Evolutionary conservation across 73 alveolate genomes (phyloP).

Genomic region (Urostyla sp.): DNA sequence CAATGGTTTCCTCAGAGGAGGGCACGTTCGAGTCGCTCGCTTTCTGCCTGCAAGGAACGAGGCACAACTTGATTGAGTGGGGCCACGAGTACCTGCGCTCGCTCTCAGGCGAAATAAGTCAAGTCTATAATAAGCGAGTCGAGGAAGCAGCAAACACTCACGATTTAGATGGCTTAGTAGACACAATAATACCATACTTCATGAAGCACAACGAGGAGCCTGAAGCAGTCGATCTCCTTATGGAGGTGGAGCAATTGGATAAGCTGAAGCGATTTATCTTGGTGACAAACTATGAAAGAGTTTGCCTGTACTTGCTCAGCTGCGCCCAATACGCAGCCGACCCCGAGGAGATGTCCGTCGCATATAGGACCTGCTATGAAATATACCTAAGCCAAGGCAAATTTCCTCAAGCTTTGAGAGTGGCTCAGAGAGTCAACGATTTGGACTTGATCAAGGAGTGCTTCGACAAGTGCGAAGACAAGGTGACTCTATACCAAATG

Average conservation of each 20-base stretch:
- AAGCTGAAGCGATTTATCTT: conserved; percentile 77
- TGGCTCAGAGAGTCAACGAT: conserved; percentile 96
- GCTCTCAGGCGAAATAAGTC: conserved; percentile 90
- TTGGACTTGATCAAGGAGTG: conserved; percentile 82
- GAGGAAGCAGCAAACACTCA: conserved; percentile 73
- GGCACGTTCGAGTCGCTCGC: conserved; percentile 84
- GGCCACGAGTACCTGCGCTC: conserved; percentile 95
- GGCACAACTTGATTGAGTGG: conserved; percentile 88
- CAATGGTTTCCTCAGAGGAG: conserved; percentile 88
- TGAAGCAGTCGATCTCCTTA: conserved; percentile 94
- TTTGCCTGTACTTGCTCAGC: conserved; percentile 83
- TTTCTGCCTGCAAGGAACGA: conserved; percentile 88
- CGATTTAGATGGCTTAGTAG: conserved; percentile 85
- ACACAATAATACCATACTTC: conserved; percentile 87
- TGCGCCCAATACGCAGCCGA: conserved; percentile 93
- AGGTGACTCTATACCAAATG: conserved; percentile 77
- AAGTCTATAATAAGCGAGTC: conserved; percentile 81
- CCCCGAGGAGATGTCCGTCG: conserved; percentile 88
- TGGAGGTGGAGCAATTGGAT: conserved; percentile 91
- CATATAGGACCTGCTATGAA: conserved; percentile 79
- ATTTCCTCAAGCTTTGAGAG: conserved; percentile 96
- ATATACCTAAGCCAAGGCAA: conserved; percentile 82
- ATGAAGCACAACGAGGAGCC: conserved; percentile 94
- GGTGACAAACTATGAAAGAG: conserved; percentile 87
- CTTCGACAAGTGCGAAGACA: conserved; percentile 80